Conservation (phyloP, 2,329 filamentous ascomycete genomes). For the Beauveria bassiana region DNA sequence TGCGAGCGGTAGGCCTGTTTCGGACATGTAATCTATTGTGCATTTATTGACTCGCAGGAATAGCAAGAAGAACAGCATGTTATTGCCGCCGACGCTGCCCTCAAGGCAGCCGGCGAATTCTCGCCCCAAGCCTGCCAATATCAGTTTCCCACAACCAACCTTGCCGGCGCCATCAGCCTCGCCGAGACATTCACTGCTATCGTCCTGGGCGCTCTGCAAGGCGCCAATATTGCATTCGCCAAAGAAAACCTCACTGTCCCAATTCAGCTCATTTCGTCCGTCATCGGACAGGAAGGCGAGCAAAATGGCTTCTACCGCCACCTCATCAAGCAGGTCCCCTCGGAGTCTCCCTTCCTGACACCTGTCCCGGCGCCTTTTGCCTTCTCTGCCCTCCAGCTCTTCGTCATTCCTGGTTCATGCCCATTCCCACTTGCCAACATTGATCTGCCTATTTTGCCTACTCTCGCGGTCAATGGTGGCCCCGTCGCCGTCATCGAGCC, state of each 20-base stretch:
- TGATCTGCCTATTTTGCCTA: constrained; percentile 47
- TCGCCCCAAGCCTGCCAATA: constrained; percentile 58
- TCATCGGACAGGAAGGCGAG: constrained; percentile 67
- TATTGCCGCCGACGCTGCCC: constrained; percentile 49
- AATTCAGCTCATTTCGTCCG: constrained; percentile 49
- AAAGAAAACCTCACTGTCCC: constrained; percentile 43
- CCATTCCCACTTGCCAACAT: constrained; percentile 44
- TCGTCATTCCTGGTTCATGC: constrained; percentile 53
- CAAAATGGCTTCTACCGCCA: constrained; percentile 63
- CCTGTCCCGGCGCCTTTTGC: constrained; percentile 53
- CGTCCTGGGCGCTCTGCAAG: constrained; percentile 61
- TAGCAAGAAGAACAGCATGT: constrained; percentile 63
- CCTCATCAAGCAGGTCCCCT: constrained; percentile 49
- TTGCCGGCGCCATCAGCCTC: constrained; percentile 50
- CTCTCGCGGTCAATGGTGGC: constrained; percentile 31
- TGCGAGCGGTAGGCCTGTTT: constrained; percentile 34
- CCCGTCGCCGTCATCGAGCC: constrained; percentile 30
- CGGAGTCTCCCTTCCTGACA: constrained; percentile 60
- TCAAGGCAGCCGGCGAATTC: constrained; percentile 42
- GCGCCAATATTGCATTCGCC: constrained; percentile 50
- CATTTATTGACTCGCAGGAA: neutral
- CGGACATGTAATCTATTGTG: neutral
- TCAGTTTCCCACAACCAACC: constrained; percentile 50
- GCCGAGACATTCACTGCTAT: constrained; percentile 61
- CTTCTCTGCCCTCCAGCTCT: constrained; percentile 54